A percentile compares a stretch with the other conserved stretches of the same genome.
Evolutionary conservation across 139 green algal genomes (phyloP).

Genomic region (Chlorella vulgaris): DNA sequence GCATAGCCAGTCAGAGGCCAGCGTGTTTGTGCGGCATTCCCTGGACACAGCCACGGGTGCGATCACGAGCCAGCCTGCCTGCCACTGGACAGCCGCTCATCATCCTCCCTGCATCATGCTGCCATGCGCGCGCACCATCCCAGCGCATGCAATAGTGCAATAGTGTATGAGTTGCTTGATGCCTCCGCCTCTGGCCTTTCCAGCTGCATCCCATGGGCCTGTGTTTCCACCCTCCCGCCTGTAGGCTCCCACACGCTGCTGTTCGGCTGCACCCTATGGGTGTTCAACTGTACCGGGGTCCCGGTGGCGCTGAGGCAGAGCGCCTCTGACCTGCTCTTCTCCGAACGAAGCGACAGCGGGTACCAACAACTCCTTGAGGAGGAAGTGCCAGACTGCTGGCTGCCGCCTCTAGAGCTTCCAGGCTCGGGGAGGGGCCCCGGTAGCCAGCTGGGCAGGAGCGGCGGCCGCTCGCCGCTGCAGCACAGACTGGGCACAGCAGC

Average conservation of each 20-base stretch:
- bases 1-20: constrained; percentile 15
- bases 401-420: constrained; percentile 26
- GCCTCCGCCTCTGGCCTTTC: no score
- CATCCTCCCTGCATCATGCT: not conserved
- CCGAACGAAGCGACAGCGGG: not conserved
- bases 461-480: not conserved
- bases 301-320: constrained; percentile 57
- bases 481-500: not conserved
- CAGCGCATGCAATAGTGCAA: no score
- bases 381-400: constrained; percentile 33
- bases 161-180: no score
- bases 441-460: not conserved
- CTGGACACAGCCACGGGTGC: constrained; percentile 32
- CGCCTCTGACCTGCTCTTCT: not conserved
- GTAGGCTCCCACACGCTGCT: constrained; percentile 37
- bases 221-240: not conserved
- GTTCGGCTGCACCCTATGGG: constrained; percentile 63
- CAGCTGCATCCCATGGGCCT: no score
- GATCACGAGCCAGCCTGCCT: not conserved
- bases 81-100: not conserved
- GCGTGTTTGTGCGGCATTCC: constrained; percentile 30
- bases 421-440: not conserved
- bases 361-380: constrained; percentile 8
- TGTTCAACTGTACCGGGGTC: constrained; percentile 78
- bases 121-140: no score